Base-by-base conservation (phyloP, 2,329 filamentous ascomycete species). In the Tothia fuscella region DNA sequence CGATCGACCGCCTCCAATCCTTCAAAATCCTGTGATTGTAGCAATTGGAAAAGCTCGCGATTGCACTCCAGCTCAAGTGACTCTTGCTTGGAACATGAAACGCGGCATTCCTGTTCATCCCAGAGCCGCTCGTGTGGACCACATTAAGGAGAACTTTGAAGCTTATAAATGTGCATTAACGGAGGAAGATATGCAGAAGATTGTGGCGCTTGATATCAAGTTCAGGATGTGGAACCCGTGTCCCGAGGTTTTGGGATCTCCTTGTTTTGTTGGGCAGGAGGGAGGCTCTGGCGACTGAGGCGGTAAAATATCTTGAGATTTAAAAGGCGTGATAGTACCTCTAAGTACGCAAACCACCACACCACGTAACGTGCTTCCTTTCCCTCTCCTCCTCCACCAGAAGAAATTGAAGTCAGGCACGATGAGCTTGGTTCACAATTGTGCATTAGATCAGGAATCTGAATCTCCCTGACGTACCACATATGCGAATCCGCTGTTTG, bases 131-230 rank as follows among this genome's bases (percentile, higher is more conserved):
- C 60, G 55, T n/a, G 52, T 55, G 41, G 46, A 34, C 25, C 47
- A 57, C 3, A 59, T 58, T 44, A 49, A 53, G 46, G 48, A 49
- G 40, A 60, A 62, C 37, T 44, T 62, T 38, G 53, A 56, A 41
- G 58, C 38, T 3, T n/a, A 55, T 7, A 72, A 76, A 52, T 82
- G 82, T 55, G 68, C 71, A 51, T 62, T 82, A 20, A 65, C 67
- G 1, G 50, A 54, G 0, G 70, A 71, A 38, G 78, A 82, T 50
- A 57, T 80, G 50, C 57, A 70, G 52, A 71, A 68, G 58, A 71
- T 77, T 39, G 60, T 65, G 29, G 51, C 47, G 0, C 61, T 79
- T 16, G 73, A 80, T 52, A 34, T 76, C 48, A 61, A 76, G 32
- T 78, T 79, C 52, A 79, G 37, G 5, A 39, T 39, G 37, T 39